Base-by-base conservation (phyloP, 257 asterid species). In the Oldenlandia corymbosa region DNA sequence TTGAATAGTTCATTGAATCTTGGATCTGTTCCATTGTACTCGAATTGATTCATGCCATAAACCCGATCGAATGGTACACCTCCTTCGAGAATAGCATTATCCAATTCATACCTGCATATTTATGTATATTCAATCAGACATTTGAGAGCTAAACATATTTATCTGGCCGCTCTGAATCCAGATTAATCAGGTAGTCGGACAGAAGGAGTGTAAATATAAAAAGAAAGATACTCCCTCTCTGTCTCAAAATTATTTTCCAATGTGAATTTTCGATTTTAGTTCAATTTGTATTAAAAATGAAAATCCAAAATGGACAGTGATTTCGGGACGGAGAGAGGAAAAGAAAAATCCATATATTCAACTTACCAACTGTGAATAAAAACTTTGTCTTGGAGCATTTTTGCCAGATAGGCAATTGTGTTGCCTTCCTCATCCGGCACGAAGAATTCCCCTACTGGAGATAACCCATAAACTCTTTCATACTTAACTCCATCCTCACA, bases 31-130 rank as follows among this genome's bases (percentile, higher is more conserved):
- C 7, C 34, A 1, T 61, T 17, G 30, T 58, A 58, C 42, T 60
- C 57, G 54, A 58, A 79, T 7, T 36, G 46, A 26, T 34, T 54
- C 20, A 50, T 55, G 7, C 75, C 79, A 31, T 66, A 47, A 3
- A 39, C 58, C 45, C 67, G 66, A 6, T 79, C 68, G 47, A 70
- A 76, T 10, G 74, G 60, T 26, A 57, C 46, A 20, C 81, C 77
- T 10, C 81, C 81, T 67, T 67, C 81, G 5, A 73, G 69, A 39
- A 79, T 67, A 0, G 73, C 20, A 30, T 58, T 70, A 58, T 71
- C 72, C 28, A 76, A 28, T 65, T 66, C 69, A 28, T 45, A 70
- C 76, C 80, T 75, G 10, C n/a, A 34, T 34, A 34, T 3, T 34
- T 34, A 34, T 9, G 9, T 34, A n/a, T n/a, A n/a, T n/a, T n/a